phyloP scores from a whole-genome alignment of 2,329 filamentous ascomycete species.

The Triangularia verruculosa region DNA sequence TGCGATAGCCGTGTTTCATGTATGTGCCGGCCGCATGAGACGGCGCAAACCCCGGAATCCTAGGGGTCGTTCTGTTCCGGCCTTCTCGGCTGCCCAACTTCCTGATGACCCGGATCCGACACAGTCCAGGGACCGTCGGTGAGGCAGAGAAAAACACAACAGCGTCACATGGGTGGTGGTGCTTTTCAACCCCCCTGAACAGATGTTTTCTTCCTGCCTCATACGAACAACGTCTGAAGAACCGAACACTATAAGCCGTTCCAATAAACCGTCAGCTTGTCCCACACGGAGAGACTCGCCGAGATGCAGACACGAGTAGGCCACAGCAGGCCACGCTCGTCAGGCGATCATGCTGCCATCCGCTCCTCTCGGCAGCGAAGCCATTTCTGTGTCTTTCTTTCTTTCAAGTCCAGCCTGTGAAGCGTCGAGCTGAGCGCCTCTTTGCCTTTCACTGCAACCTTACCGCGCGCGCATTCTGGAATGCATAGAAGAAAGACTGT shows the following conservation, averaged over 20 bases:
- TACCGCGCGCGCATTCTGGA: not conserved
- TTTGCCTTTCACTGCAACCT: not conserved
- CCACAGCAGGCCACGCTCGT: conserved; percentile 4
- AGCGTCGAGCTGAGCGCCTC: not conserved
- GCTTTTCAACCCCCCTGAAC: not conserved
- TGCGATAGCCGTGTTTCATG: conserved; percentile 9
- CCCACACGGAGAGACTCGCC: not conserved
- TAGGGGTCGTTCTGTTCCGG: conserved; percentile 3
- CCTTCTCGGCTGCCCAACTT: not conserved
- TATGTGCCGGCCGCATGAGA: conserved; percentile 10
- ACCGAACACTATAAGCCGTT: not conserved
- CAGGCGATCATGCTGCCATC: conserved; percentile 15
- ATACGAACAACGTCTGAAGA: not conserved
- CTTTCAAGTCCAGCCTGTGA: not conserved
- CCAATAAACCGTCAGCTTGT: not conserved
- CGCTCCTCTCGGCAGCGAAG: not conserved
- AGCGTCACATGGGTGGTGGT: conserved; percentile 3
- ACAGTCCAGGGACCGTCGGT: not conserved
- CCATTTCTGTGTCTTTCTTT: not conserved
- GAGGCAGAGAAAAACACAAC: not conserved
- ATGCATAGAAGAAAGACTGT: not conserved
- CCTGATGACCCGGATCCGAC: not conserved
- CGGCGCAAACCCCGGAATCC: not conserved
- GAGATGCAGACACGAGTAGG: conserved; percentile 17
- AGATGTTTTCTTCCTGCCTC: not conserved